Base-by-base conservation (phyloP, 768 basidiomycete species). In the Amanita rubescens region DNA sequence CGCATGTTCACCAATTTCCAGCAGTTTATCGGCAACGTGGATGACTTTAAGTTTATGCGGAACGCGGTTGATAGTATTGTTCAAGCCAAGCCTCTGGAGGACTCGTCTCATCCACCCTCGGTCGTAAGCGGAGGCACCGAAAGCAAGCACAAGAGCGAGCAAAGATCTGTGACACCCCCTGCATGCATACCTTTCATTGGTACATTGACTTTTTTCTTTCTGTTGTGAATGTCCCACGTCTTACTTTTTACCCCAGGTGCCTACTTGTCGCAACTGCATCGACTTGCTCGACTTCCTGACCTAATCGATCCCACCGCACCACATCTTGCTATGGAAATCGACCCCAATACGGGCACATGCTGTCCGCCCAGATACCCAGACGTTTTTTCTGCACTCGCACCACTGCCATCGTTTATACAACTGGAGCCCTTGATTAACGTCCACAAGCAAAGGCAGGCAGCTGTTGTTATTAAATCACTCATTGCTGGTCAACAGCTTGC, bases 381-480 rank as follows among this genome's bases (percentile, higher is more conserved):
- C 56, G 87, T 91, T 24, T 93, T 93, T 66, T 74, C 81, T 0
- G 74, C 82, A 11, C 76, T 93, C 5, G 75, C 82, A 3, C 78
- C 84, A 7, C 78, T 92, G 3, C 90, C 90, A 0, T 63, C 80
- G 1, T 78, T 79, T n/a, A 88, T 91, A 74, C 80, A 84, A 56
- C 77, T 93, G 25, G 89, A 92, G 60, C 89, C 90, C 3, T 68
- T 93, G 54, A 89, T 93, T 69, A 93, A 91, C 63, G 85, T 93
- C 5, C 88, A 92, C 67, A 92, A 93, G 67, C 90, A 93, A 63
- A 81, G 90, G 33, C 69, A 85, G 59, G 87, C 90, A 49, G 88
- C 90, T 9, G 79, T 78, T 14, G 84, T 89, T 38, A 87, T 92
- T 70, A 90, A 90, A 65, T 77, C 80, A 6, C 70, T 92, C 51